Evolutionary conservation across 495 filamentous ascomycete species (phyloP), one percentile per base, ranked within the genome.

Genomic region (Immersiella caudata): DNA sequence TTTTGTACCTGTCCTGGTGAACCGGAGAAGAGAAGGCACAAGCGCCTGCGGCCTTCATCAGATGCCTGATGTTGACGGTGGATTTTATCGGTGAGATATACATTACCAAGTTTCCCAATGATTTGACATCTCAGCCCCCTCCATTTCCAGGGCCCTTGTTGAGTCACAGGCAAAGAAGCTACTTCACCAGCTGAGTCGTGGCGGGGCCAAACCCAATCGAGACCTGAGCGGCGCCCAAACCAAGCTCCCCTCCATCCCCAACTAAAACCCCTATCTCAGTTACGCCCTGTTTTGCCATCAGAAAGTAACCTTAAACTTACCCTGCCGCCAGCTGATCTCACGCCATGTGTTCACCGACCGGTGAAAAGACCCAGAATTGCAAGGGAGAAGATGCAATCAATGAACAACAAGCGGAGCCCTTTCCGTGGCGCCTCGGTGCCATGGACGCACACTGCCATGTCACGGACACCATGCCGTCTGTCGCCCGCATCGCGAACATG

Each of bases 391-490:
- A 49, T 24, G 67, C 21, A n/a, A 54, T 6, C 1, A 51, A 52
- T 24, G 25, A 24, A 18, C 33, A 79, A 33, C 68, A 29, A 29
- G 5, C 36, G 11, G 62, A 78, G 35, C 68, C 72, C 29, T 86
- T 97, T 67, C 94, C 93, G 2, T 99, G 95, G 95, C 85, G 91
- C 49, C 71, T 93, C 9, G 93, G 93, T 26, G 86, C 94, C 60
- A 92, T 86, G 71, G 95, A 99, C 78, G 93, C 95, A 54, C 95
- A 99, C 79, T 99, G 96, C 73, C 95, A 99, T 77, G 94, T 95
- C n/a, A 99, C 95, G 22, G 94, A 97, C 76, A 97, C 92, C n/a
- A 91, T 95, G 87, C 73, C 89, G 22, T 89, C 85, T 6, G 80
- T 93, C 57, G 71, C 83, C 40, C 79, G 79, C 20, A 93, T 98